Percentiles rank a stretch among this genome's conserved stretches.
phyloP scores from a whole-genome alignment of 2,329 filamentous ascomycete species.

The Rhynchosporium graminicola region DNA sequence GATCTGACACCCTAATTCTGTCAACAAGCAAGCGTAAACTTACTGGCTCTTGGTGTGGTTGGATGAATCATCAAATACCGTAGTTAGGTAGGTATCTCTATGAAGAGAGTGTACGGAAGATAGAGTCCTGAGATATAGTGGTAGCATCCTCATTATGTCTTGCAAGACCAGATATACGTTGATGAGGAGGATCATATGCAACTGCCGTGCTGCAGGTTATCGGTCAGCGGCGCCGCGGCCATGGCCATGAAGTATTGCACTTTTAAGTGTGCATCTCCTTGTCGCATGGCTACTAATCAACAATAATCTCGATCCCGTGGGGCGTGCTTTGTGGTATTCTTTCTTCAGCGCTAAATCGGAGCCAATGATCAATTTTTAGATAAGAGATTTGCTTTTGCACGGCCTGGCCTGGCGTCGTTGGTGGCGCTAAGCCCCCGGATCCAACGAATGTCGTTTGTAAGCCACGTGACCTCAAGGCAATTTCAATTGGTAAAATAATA shows the following conservation, averaged over 20 bases:
- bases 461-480: neutral
- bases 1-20: conserved; percentile 9
- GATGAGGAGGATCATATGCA: neutral
- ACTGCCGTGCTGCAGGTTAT: neutral
- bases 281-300: neutral
- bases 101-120: neutral
- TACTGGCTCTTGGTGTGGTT: conserved; percentile 8
- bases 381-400: conserved; percentile 3
- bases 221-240: conserved; percentile 5
- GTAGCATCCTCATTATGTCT: neutral
- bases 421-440: neutral
- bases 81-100: neutral
- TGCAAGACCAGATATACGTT: neutral
- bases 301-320: neutral
- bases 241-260: conserved; percentile 2
- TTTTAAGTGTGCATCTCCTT: conserved; percentile 2
- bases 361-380: conserved; percentile 6
- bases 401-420: neutral
- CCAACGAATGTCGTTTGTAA: too few species aligned
- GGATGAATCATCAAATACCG: conserved; percentile 7
- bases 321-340: neutral
- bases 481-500: neutral
- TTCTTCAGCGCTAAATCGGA: conserved; percentile 9
- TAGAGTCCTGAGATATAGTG: neutral
- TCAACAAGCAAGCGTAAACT: conserved; percentile 4